Evolutionary conservation across 2,329 filamentous ascomycete genomes (phyloP), one percentile per base, ranked within the genome.

Genomic region (Penicillium sp.): DNA sequence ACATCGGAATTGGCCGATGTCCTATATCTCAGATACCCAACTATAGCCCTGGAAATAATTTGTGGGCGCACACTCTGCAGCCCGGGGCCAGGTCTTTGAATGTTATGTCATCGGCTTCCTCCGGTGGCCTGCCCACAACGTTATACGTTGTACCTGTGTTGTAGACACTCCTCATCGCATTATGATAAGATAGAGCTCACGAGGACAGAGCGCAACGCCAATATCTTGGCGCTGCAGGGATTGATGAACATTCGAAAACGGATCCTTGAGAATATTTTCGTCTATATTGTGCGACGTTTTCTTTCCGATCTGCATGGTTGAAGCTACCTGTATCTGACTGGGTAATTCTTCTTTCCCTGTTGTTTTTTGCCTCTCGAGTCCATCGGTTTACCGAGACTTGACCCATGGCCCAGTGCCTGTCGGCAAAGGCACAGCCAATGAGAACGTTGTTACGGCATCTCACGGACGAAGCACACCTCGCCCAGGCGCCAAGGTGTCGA

Each of bases 401-500:
- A 51, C 18, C 52, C 54, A 60, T 55, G 42, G 52, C 5, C 32
- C 32, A 14, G 13, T 35, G 46, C 16, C 46, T 40, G 47, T 57
- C 49, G 60, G 58, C 49, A 59, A 54, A 44, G 10, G 2, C 13
- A 23, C 27, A 50, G 47, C 60, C 60, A 60, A 60, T 59, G 30
- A 49, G 51, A 14, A 6, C 11, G 2, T 36, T 10, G 2, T n/a
- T 11, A 7, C 50, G 40, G 43, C 34, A 35, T 29, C 13, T 36
- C 2, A 26, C 41, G 51, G 45, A 45, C 32, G 29, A 51, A 42
- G 14, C 5, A 7, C 19, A 38, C 48, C 13, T 32, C 44, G 42
- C 42, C 16, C 26, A 47, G 47, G 35, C 23, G 59, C 58, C 58
- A 61, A 62, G 57, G 7, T 13, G 42, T 44, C 57, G 46, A 55